Base-by-base conservation (phyloP, 2,329 filamentous ascomycete species). In the Aschersonia sp. region DNA sequence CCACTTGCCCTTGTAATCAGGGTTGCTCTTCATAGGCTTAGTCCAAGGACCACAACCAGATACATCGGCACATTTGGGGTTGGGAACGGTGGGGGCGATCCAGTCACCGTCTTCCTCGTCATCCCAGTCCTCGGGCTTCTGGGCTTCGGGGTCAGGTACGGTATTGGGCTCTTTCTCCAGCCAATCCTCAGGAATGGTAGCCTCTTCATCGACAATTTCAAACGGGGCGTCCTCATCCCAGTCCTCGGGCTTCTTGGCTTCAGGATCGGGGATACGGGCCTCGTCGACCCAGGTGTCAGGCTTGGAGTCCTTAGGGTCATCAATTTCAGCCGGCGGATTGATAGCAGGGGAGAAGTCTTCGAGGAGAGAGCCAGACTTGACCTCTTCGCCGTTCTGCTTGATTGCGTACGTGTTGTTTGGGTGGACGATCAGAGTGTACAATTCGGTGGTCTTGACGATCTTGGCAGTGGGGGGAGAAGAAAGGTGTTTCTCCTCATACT, bases 401-500 rank as follows among this genome's bases (percentile, higher is more conserved):
- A 98, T 87, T 67, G 85, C 76, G 67, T 85, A 95, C 60, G 86
- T 90, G 77, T 97, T 94, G 75, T 98, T 89, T 60, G 89, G 88
- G 68, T 90, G 85, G 64, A 98, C 87, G 59, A 95, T 87, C 59
- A 98, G 77, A 51, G 92, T 97, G 78, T 98, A 98, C 53, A 98
- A 83, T 67, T 90, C 84, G 53, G 86, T 85, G 53, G 87, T 83
- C 82, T 95, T 97, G 73, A 81, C 76, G 61, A 94, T 92, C 65
- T 83, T 84, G 63, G 89, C 89, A 50, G 83, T 76, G 52, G 92
- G 89, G 54, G 90, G 83, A 59, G 77, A 77, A 64, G 78, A 81
- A 54, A 98, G 78, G 72, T 98, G 92, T 83, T 98, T 98, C 85
- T 98, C 92, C 79, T 98, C 90, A 62, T 98, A 98, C 70, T 95